phyloP scores from a whole-genome alignment of 2,329 filamentous ascomycete species.

The Aspergillus ochraceoroseus region DNA sequence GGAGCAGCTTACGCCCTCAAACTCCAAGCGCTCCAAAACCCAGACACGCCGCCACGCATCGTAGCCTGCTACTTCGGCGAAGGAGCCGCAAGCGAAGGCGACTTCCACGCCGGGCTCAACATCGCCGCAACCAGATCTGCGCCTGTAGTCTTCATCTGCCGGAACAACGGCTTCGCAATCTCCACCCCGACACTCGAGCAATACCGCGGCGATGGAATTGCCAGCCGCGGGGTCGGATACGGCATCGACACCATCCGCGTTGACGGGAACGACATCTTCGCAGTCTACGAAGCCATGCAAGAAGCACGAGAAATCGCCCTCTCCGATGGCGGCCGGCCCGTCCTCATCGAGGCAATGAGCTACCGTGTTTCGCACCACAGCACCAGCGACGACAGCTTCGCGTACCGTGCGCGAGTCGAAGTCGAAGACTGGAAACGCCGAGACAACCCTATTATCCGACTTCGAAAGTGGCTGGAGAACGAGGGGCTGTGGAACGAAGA shows the following conservation, averaged over 20 bases:
- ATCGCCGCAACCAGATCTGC: constrained; percentile 86
- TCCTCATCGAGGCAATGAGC: constrained; percentile 92
- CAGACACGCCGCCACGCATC: constrained; percentile 61
- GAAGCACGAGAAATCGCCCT: constrained; percentile 74
- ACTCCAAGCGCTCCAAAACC: constrained; percentile 68
- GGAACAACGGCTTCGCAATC: constrained; percentile 91
- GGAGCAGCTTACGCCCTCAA: constrained; percentile 86
- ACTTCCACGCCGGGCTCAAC: constrained; percentile 87
- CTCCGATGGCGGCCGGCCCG: constrained; percentile 70
- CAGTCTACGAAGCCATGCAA: constrained; percentile 73
- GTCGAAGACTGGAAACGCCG: constrained; percentile 91
- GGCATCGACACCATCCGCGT: constrained; percentile 91
- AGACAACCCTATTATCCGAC: constrained; percentile 79
- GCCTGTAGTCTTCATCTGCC: constrained; percentile 82
- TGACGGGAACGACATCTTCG: constrained; percentile 92
- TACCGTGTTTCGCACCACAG: constrained; percentile 98
- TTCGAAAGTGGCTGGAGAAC: constrained; percentile 87
- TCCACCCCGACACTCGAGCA: constrained; percentile 85
- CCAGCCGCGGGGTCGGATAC: constrained; percentile 78
- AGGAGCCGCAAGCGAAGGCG: constrained; percentile 82
- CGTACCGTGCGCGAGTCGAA: constrained; percentile 86
- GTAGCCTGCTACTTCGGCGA: constrained; percentile 86
- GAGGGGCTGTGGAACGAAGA: constrained; percentile 78
- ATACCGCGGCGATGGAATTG: constrained; percentile 87
- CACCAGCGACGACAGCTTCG: constrained; percentile 94